A percentile compares a stretch with the other conserved stretches of the same genome.
phyloP scores from a whole-genome alignment of 2,329 filamentous ascomycete genomes.

The Apiospora aurea region DNA sequence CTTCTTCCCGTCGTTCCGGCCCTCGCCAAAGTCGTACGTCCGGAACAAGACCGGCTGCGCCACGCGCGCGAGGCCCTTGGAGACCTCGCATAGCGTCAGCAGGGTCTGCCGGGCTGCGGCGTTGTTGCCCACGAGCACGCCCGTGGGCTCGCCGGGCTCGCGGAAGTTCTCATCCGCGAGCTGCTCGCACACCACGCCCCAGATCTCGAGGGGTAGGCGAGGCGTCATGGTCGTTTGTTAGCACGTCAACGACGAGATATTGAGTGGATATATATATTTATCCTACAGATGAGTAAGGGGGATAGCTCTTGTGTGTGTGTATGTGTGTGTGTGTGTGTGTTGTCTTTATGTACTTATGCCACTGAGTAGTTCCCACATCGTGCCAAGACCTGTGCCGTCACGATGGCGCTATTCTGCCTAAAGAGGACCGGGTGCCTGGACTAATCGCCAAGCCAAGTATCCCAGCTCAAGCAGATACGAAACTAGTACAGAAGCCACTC shows the following conservation, averaged over 20 bases:
- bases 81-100: not conserved
- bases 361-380: not conserved
- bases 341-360: not conserved
- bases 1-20: not conserved
- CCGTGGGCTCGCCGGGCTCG: not conserved
- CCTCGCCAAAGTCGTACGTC: not conserved
- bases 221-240: not conserved
- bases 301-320: not conserved
- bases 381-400: not conserved
- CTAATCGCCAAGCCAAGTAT: not conserved
- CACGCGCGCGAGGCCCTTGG: not conserved
- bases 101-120: not conserved
- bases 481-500: not conserved
- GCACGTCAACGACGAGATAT: not conserved
- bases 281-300: not conserved
- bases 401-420: not conserved
- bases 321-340: not conserved
- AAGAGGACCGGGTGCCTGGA: not conserved
- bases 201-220: not conserved
- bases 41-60: not conserved
- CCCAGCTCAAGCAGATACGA: not conserved
- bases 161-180: not conserved
- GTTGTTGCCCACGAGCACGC: not conserved
- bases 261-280: too few species aligned
- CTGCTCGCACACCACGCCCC: not conserved